phyloP scores from a whole-genome alignment of 1,139 yeast genomes.

The Taiozyma onychis region DNA sequence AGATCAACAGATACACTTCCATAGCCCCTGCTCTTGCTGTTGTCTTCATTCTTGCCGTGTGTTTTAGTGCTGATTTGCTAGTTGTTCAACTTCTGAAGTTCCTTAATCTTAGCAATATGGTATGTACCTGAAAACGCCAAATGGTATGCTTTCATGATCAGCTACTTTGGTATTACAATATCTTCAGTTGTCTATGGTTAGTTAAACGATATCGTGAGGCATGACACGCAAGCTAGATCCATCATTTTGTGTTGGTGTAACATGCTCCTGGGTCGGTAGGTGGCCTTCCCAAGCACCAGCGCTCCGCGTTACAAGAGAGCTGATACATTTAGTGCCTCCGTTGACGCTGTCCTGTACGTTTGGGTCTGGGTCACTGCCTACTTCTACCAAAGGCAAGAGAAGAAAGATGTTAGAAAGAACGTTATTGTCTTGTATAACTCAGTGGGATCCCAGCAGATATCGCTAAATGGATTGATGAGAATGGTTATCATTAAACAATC shows the following conservation, averaged over 20 bases:
- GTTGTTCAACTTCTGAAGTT: too few species aligned
- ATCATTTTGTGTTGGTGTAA: constrained; percentile 24
- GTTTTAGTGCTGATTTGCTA: constrained; percentile 25
- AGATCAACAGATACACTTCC: constrained; percentile 29
- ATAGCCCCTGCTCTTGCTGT: constrained; percentile 33
- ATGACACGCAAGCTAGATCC: constrained; percentile 33
- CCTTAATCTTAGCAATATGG: constrained; percentile 8
- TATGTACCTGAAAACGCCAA: constrained; percentile 26
- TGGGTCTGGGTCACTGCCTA: constrained; percentile 51
- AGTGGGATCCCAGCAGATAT: constrained; percentile 1
- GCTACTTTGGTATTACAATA: constrained; percentile 30
- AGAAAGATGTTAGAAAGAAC: constrained; percentile 41
- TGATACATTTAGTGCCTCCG: constrained; percentile 31
- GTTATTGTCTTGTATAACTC: constrained; percentile 43
- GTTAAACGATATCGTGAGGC: constrained; percentile 31
- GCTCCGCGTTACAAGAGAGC: constrained; percentile 35
- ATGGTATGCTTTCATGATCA: constrained; percentile 32
- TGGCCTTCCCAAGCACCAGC: constrained; percentile 53
- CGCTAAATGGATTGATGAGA: background rate
- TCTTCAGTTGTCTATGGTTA: constrained; percentile 32
- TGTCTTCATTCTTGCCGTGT: constrained; percentile 27
- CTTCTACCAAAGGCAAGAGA: constrained; percentile 55
- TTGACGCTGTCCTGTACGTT: constrained; percentile 9
- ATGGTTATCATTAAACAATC: background rate
- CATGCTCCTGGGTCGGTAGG: constrained; percentile 30